Evolutionary conservation across 352 stramenopile genomes (phyloP), one percentile per base, ranked within the genome.

Genomic region (Globisporangium rhizosaccharum): DNA sequence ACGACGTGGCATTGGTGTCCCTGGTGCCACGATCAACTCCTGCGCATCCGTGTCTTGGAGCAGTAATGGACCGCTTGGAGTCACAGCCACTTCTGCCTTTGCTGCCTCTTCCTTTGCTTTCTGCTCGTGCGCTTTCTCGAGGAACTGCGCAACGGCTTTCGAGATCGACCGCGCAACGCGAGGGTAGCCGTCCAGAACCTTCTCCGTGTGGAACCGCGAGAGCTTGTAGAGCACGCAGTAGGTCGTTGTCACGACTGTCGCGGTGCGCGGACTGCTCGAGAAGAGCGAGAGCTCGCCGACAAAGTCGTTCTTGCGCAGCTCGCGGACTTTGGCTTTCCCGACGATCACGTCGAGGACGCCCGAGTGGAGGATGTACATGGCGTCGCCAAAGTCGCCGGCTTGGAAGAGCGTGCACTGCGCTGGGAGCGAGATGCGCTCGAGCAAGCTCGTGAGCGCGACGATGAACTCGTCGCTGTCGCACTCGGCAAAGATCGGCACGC

Each of bases 351-450:
- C 74, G 0, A 90, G 68, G 0, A 92, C 83, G 0, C 81, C 83
- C 0, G 83, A 85, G 36, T 90, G 71, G 18, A 92, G 68, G 50
- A 92, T 87, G 48, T 85, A 92, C 83, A 92, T 87, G 9, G 79
- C 77, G 30, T 90, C 80, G 7, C 82, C 82, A 6, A 62, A 53
- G 11, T 89, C 82, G 2, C 80, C 82, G 3, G 47, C 66, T 46
- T 75, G 62, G 36, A 90, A 92, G 0, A 92, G 57, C 0, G 67
- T 73, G 0, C 60, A 81, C 41, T 90, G 77, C 0, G 83, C 77
- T 10, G 83, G 77, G 0, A 91, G 42, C 2, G 83, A 75, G 2
- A 85, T 71, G 14, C 79, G 70, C 28, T 90, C 76, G 11, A 92
- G 68, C 7, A 92, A 51, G 64, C 79, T 87, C 8, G 79, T 88